A percentile compares a stretch with the other conserved stretches of the same genome.
These are phyloP conservation scores for Tylopilus cervinicoccineus DNA, from an alignment of 768 basidiomycete genomes.

Conservation along the genomic window DNA sequence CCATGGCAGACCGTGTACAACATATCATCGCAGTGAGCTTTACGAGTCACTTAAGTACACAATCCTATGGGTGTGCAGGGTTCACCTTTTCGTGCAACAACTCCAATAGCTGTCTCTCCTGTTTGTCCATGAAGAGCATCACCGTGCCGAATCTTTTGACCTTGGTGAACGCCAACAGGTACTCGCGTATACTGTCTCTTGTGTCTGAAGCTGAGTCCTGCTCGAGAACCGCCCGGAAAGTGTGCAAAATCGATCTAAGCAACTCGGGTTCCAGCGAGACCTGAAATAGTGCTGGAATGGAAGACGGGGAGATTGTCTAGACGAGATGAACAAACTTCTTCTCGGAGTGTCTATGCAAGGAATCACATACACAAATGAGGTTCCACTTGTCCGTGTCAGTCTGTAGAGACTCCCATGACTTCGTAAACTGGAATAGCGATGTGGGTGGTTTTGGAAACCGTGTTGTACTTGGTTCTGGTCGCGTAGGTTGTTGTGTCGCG, in stretches of 20 bases:
- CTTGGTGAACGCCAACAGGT: slow-evolving; percentile 48
- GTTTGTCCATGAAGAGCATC: slow-evolving; percentile 53
- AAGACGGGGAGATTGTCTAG: slow-evolving; percentile 52
- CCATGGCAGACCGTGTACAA: background rate
- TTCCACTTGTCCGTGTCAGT: slow-evolving; percentile 49
- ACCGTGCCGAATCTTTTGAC: slow-evolving; percentile 65
- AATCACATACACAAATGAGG: slow-evolving; percentile 51
- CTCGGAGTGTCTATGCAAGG: background rate
- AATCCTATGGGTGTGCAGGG: slow-evolving; percentile 3
- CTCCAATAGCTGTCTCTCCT: slow-evolving; percentile 48
- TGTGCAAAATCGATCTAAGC: slow-evolving; percentile 53
- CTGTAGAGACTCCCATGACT: slow-evolving; percentile 47
- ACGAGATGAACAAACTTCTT: background rate
- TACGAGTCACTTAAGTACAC: background rate
- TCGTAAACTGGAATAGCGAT: slow-evolving; percentile 61
- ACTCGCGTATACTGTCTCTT: slow-evolving; percentile 35
- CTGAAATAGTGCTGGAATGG: slow-evolving; percentile 61
- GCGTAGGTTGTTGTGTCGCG: slow-evolving; percentile 1
- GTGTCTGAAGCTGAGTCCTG: slow-evolving; percentile 9
- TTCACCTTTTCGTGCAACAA: slow-evolving; percentile 40
- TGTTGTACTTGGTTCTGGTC: background rate
- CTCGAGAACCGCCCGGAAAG: slow-evolving; percentile 38
- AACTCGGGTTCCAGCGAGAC: slow-evolving; percentile 65
- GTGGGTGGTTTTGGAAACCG: slow-evolving; percentile 28
- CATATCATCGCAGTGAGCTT: background rate